These are phyloP conservation scores for carrot (Daucus carota) DNA, from an alignment of 129 eudicot species.

Conservation along the genomic window DNA sequence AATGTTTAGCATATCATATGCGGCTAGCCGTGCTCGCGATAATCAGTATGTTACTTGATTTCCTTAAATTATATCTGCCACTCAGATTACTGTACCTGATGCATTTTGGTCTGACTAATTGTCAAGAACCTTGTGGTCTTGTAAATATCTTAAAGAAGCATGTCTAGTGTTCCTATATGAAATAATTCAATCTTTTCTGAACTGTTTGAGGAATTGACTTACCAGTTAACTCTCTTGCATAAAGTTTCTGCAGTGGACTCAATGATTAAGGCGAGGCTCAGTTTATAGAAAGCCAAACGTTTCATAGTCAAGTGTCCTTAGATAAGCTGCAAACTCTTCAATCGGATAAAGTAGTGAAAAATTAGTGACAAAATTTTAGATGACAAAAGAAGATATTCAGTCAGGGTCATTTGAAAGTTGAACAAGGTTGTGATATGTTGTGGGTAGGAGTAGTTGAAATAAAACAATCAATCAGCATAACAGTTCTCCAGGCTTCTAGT, in stretches of 20 bases:
- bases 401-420: not conserved
- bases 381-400: not conserved
- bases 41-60: not conserved
- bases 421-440: not conserved
- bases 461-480: not conserved
- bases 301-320: not conserved
- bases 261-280: not conserved
- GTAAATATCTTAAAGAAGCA: not conserved
- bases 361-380: not conserved
- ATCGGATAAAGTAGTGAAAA: not conserved
- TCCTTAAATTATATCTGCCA: not conserved
- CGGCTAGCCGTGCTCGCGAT: not conserved
- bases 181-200: not conserved
- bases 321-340: not conserved
- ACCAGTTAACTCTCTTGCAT: not conserved
- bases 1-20: conserved; percentile 6
- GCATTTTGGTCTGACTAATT: not conserved
- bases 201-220: not conserved
- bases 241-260: not conserved
- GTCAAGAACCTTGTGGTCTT: not conserved
- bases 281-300: not conserved
- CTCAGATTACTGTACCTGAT: not conserved
- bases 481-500: not conserved
- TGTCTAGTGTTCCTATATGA: not conserved
- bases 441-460: not conserved